Evolutionary conservation across 2,329 filamentous ascomycete genomes (phyloP), one percentile per base, ranked within the genome.

Genomic region (Phialemoniopsis sp.): DNA sequence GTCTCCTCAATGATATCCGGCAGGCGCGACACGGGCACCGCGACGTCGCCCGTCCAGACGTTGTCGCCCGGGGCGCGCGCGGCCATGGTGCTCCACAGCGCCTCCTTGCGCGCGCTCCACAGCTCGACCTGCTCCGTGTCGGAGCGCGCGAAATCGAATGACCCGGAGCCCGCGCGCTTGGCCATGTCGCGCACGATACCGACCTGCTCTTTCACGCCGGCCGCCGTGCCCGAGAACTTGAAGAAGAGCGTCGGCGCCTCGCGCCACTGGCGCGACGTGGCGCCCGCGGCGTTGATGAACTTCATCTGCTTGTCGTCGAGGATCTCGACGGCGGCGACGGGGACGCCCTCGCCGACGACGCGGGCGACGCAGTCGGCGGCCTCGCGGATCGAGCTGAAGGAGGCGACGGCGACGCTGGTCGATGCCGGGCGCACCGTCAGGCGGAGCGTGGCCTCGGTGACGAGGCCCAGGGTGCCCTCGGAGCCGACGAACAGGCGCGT

Each of bases 251-350:
- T 90, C 1, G 87, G 85, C 3, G 73, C 74, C 62, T 88, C 85
- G 38, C 72, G 70, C 87, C 87, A 91, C 8, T 62, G 63, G 44
- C 81, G 78, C 29, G 72, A 68, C 2, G 86, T 89, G 56, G 70
- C 73, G 18, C 83, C 82, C 1, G 81, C 78, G 19, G 75, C 68
- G 63, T 83, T 82, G 63, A 83, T 80, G 57, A 73, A 76, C 51
- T 66, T 69, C 78, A 96, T 96, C 67, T 95, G 89, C 41, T 89
- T 84, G 57, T 95, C 89, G 64, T 96, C 90, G 19, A 96, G 71
- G 42, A 96, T 85, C 66, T 96, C 90, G 32, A 96, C 81, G n/a
- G 90, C 90, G 1, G 90, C 89, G 32, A 96, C 82, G 21, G 87
- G 87, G 10, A 95, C 78, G 18, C 89, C 89, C 38, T 85, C 77